Conservation (phyloP, 768 basidiomycete species). For the Psilocybe tampanensis region DNA sequence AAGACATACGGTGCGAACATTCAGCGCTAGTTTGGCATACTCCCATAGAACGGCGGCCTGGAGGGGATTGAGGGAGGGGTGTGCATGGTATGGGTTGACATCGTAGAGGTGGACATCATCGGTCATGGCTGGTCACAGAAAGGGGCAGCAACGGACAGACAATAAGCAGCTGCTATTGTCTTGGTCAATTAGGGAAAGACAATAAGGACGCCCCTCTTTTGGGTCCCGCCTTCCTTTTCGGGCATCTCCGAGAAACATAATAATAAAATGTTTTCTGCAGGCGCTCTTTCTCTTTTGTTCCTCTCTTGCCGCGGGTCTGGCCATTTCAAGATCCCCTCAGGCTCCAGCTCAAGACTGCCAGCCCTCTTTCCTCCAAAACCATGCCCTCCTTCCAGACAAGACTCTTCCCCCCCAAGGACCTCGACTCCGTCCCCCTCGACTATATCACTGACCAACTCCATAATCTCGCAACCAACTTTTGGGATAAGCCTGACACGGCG, state of each 20-base stretch:
- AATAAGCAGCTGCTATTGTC: neutral
- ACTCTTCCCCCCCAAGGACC: constrained; percentile 65
- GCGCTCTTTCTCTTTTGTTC: constrained; percentile 27
- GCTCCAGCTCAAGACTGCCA: constrained; percentile 32
- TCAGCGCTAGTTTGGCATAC: constrained; percentile 84
- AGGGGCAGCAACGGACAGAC: neutral
- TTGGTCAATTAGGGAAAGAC: constrained; percentile 33
- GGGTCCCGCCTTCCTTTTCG: constrained; percentile 3
- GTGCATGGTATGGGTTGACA: constrained; percentile 72
- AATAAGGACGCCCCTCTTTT: constrained; percentile 35
- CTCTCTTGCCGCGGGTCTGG: constrained; percentile 45
- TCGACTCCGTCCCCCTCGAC: constrained; percentile 67
- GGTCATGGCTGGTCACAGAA: constrained; percentile 12
- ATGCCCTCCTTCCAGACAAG: constrained; percentile 52
- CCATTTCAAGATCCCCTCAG: constrained; percentile 26
- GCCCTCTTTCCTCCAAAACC: constrained; percentile 16
- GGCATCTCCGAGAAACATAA: neutral
- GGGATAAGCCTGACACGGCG: constrained; percentile 75
- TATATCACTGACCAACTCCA: constrained; percentile 75
- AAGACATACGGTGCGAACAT: constrained; percentile 70
- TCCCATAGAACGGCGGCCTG: constrained; percentile 91
- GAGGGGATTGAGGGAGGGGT: constrained; percentile 63
- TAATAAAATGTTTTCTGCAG: constrained; percentile 28
- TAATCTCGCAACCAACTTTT: constrained; percentile 65
- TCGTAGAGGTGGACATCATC: constrained; percentile 45